phyloP scores from a whole-genome alignment of 2,329 filamentous ascomycete genomes.

The Dryadomyces quercus-mongolicae region DNA sequence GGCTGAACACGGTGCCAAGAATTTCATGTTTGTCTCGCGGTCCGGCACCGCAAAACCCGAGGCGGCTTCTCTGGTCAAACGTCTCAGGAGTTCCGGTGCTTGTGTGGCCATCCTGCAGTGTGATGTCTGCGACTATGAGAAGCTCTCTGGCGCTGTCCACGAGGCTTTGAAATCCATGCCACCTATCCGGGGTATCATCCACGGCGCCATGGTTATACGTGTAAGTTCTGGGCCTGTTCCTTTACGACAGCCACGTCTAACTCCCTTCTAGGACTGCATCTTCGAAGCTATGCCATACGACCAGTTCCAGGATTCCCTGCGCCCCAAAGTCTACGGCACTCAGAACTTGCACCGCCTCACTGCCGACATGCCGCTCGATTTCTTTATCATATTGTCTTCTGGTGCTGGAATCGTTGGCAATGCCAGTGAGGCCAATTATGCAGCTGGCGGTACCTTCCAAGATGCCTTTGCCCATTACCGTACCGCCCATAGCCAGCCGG shows the following conservation, averaged over 20 bases:
- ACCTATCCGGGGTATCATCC: constrained; percentile 29
- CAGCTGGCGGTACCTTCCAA: constrained; percentile 25
- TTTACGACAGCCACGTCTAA: neutral
- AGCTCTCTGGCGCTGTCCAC: too few relatives aligned
- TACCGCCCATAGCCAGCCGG: neutral
- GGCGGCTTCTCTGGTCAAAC: neutral
- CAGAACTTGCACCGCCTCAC: constrained; percentile 2
- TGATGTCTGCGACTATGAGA: too few relatives aligned
- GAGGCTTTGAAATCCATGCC: constrained; percentile 5
- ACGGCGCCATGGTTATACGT: constrained; percentile 27
- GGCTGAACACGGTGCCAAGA: constrained; percentile 14
- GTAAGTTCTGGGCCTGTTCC: neutral
- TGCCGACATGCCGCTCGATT: constrained; percentile 16
- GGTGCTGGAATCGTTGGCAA: constrained; percentile 23
- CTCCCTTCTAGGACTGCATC: constrained; percentile 1
- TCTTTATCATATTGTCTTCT: constrained; percentile 29
- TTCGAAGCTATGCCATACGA: constrained; percentile 5
- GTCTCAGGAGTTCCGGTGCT: too few relatives aligned
- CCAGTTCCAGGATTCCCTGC: constrained; percentile 3
- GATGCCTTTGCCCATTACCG: constrained; percentile 8
- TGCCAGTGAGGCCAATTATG: constrained; percentile 25
- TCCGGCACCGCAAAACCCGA: constrained; percentile 5
- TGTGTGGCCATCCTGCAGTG: too few relatives aligned
- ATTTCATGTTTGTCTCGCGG: constrained; percentile 19
- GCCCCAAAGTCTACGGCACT: constrained; percentile 11